Evolutionary conservation across 2,329 filamentous ascomycete genomes (phyloP), one percentile per base, ranked within the genome.

Genomic region (Fusarium denticulatum): DNA sequence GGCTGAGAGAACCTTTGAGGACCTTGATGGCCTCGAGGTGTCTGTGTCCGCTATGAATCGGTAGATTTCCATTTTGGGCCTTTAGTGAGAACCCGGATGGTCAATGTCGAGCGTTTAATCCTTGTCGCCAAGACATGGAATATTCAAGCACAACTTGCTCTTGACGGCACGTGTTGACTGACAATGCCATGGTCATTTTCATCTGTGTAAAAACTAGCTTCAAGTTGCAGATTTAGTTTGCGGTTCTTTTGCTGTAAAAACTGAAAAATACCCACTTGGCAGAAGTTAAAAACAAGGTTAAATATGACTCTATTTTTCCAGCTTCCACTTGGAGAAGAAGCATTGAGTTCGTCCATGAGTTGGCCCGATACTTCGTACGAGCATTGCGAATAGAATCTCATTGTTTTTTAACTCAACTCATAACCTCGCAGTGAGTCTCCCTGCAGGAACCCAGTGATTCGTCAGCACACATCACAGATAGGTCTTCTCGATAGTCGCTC

Each of bases 1-100:
- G 39, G 69, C 67, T 50, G 40, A 47, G 59, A 76, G 73, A 34
- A 65, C 71, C 73, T 73, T 73, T 70, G 77, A 78, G 75, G 69
- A 76, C 60, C 72, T 64, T 60, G 65, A 72, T 60, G 71, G 50
- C 24, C 42, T 60, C 28, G 39, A 60, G 60, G 34, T 28, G 15
- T 55, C 50, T 55, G 50, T 39, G 36, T 22, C 64, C 18, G n/a
- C 64, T 58, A 58, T 56, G 36, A 70, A 71, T 39, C 55, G 61
- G 69, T 57, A 63, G 30, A 61, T 64, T 75, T 43, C 73, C 73
- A 56, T 57, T 63, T 58, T 75, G 62, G 60, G 67, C 34, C 55
- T 52, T 40, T 56, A 45, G 40, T 60, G 72, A 75, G 72, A 65
- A 74, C 72, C 72, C 73, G 73, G 72, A 74, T 74, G 62, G 72